Base-by-base conservation (phyloP, 2,329 filamentous ascomycete genomes). In the Trichophyton schoenleinii region DNA sequence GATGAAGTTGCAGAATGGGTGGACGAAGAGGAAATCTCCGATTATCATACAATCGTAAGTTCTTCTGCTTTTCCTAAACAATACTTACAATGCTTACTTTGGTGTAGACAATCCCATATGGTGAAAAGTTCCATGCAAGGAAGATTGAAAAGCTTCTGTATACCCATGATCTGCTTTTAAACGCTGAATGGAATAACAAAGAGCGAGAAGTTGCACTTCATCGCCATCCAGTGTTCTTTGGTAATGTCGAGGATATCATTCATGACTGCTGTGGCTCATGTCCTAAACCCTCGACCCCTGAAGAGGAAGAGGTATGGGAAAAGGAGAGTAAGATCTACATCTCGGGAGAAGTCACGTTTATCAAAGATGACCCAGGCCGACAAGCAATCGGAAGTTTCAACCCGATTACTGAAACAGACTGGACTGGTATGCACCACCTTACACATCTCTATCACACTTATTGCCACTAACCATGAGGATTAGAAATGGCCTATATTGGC, bases 1-100 rank as follows among this genome's bases (percentile, higher is more conserved):
- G 88, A 94, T 64, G 90, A 95, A 66, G 81, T 92, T 44, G 86
- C 89, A 0, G 89, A 95, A 64, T 95, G 89, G 90, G 80, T 88
- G 1, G 84, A 87, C 4, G 82, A 87, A 61, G 83, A 88, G 20
- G 88, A 91, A 53, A 80, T 91, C 15, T 88, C 86, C 38, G 85
- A 87, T 68, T 95, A 95, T 66, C 84, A 94, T 69, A 89, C 86
- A 0, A 87, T 89, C 71, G 55, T 58, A 41, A 38, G 55, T 6
- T 13, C 11, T 58, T 5, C 18, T 11, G 13, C 3, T 28, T 20
- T 18, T 13, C 31, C 9, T 20, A 25, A 18, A 20, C 20, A 18
- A 3, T 28, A 38, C 11, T 3, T 57, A 44, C 13, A n/a, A 57
- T 38, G 22, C 55, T 41, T 1, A 58, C 22, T 15, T 34, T 31